Evolutionary conservation across 192 early-diverging fungal genomes (phyloP).

Genomic region (Spinellus fusiger): DNA sequence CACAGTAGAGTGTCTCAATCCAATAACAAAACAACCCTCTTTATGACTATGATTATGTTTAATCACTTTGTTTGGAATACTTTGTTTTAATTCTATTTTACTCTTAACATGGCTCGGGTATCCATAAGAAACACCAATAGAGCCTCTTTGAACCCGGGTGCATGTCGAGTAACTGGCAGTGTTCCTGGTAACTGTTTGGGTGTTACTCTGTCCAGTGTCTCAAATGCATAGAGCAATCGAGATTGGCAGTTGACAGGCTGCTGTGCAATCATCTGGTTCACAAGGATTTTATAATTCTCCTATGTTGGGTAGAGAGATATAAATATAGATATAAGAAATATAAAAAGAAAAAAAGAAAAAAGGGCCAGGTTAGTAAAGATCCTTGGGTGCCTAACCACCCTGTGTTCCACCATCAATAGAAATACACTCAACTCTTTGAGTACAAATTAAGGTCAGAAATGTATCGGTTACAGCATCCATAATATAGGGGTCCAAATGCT

Average conservation of each 20-base stretch:
- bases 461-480: constrained; percentile 56
- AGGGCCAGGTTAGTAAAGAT: too few species aligned
- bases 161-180: constrained; percentile 25
- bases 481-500: constrained; percentile 55
- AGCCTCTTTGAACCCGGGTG: constrained; percentile 36
- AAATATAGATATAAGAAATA: too few species aligned
- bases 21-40: too few species aligned
- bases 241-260: constrained; percentile 37
- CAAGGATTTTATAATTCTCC: constrained; percentile 43
- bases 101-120: constrained; percentile 58
- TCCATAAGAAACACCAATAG: constrained; percentile 56
- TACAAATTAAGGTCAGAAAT: constrained; percentile 50
- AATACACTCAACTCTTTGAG: constrained; percentile 34
- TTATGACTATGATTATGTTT: too few species aligned
- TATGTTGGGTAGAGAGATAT: too few species aligned
- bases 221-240: constrained; percentile 41
- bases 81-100: constrained; percentile 40
- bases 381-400: too few species aligned
- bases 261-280: constrained; percentile 44
- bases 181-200: constrained; percentile 33
- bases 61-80: too few species aligned
- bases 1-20: too few species aligned
- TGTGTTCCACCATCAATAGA: background rate
- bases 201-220: constrained; percentile 35
- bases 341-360: too few species aligned